These are phyloP conservation scores for Amanita polypyramis DNA, from an alignment of 768 basidiomycete species.

Conservation along the genomic window DNA sequence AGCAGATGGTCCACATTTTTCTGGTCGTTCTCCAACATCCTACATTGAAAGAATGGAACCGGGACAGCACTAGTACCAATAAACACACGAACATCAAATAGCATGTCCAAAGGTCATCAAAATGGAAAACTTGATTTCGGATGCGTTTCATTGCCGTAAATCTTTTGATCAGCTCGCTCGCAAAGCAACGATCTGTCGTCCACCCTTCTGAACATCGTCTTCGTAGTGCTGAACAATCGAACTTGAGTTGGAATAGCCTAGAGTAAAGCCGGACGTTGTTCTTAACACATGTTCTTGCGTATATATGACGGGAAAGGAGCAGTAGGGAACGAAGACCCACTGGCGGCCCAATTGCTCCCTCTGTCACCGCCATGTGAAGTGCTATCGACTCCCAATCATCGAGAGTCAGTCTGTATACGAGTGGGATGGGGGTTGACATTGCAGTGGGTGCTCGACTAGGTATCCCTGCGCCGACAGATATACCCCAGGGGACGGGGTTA, in stretches of 20 bases:
- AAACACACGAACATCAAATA: conserved; percentile 32
- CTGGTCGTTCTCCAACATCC: conserved; percentile 40
- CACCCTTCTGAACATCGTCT: conserved; percentile 29
- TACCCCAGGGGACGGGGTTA: conserved; percentile 2
- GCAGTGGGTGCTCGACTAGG: background rate
- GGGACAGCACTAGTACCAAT: background rate
- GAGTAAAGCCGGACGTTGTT: conserved; percentile 31
- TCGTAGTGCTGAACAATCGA: conserved; percentile 28
- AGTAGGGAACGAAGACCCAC: conserved; percentile 24
- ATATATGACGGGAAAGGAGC: conserved; percentile 25
- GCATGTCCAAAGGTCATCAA: conserved; percentile 41
- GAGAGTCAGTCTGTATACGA: conserved; percentile 14
- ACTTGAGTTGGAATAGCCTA: conserved; percentile 33
- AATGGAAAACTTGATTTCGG: conserved; percentile 15
- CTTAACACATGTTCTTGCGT: conserved; percentile 23
- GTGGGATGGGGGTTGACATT: conserved; percentile 11
- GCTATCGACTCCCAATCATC: conserved; percentile 33
- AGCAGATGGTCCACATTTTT: conserved; percentile 32
- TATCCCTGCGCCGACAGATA: background rate
- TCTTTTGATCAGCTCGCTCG: conserved; percentile 33
- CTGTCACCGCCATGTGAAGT: conserved; percentile 22
- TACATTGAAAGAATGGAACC: conserved; percentile 5
- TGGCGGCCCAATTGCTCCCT: conserved; percentile 34
- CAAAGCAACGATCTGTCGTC: conserved; percentile 25
- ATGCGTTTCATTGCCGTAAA: conserved; percentile 32